phyloP scores from a whole-genome alignment of 495 filamentous ascomycete species.

The Aspergillus mulundensis region DNA sequence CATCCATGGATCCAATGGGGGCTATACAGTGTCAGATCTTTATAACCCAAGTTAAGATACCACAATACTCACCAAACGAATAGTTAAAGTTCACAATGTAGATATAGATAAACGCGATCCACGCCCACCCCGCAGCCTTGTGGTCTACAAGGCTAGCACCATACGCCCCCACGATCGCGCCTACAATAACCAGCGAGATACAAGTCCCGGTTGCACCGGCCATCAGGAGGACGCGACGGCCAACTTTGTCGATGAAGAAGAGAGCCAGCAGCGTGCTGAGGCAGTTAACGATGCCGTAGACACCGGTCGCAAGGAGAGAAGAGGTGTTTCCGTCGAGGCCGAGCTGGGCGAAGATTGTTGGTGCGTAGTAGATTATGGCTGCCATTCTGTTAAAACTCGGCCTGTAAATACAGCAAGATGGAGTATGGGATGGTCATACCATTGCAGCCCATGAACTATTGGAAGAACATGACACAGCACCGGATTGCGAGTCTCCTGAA shows the following conservation, averaged over 20 bases:
- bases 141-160: slow-evolving; percentile 55
- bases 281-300: slow-evolving; percentile 77
- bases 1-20: slow-evolving; percentile 40
- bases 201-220: slow-evolving; percentile 47
- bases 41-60: too few relatives aligned
- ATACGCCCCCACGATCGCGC: slow-evolving; percentile 65
- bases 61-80: slow-evolving; percentile 28
- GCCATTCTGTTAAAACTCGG: slow-evolving; percentile 11
- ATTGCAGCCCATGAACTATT: slow-evolving; percentile 68
- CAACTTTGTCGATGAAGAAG: slow-evolving; percentile 70
- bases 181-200: slow-evolving; percentile 72
- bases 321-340: slow-evolving; percentile 60
- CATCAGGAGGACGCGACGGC: slow-evolving; percentile 54
- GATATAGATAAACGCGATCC: slow-evolving; percentile 76
- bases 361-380: slow-evolving; percentile 72
- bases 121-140: slow-evolving; percentile 67
- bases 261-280: slow-evolving; percentile 71
- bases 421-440: slow-evolving; percentile 14
- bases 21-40: slow-evolving; percentile 18
- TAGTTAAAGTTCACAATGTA: slow-evolving; percentile 79
- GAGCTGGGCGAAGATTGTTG: slow-evolving; percentile 66
- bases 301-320: slow-evolving; percentile 72
- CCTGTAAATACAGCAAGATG: too few relatives aligned
- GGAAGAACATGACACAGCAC: slow-evolving; percentile 74
- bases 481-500: slow-evolving; percentile 74